These are phyloP conservation scores for Ogataea parapolymorpha DNA, from an alignment of 805 yeast genomes.

Conservation along the genomic window DNA sequence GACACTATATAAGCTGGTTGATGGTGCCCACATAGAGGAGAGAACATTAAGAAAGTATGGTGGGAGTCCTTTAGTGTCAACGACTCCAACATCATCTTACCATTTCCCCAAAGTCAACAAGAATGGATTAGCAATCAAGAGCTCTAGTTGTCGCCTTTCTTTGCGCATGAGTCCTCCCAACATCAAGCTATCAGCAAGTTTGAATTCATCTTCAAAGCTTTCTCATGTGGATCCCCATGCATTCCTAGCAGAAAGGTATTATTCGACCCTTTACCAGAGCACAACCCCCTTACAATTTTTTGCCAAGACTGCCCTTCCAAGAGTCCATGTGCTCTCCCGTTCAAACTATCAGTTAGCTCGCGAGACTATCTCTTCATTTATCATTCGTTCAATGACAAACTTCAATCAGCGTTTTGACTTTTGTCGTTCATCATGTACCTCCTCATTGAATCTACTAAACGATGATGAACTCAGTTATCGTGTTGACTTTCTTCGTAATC, in stretches of 20 bases:
- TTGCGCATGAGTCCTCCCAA: too few species aligned
- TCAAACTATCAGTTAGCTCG: slow-evolving; percentile 20
- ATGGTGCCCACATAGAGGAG: too few species aligned
- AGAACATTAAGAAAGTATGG: too few species aligned
- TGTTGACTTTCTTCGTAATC: not conserved
- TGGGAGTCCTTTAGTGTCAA: too few species aligned
- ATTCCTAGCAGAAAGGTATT: slow-evolving; percentile 28
- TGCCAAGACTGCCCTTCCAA: slow-evolving; percentile 31
- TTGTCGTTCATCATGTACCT: not conserved
- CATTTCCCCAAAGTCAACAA: not conserved
- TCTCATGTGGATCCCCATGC: slow-evolving; percentile 25
- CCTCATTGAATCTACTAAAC: slow-evolving; percentile 7
- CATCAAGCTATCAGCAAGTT: not conserved
- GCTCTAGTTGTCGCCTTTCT: too few species aligned
- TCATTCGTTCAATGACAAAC: slow-evolving; percentile 16
- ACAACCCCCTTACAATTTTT: slow-evolving; percentile 29
- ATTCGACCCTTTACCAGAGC: slow-evolving; percentile 25
- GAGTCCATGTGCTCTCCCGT: slow-evolving; percentile 27
- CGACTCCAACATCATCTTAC: not conserved
- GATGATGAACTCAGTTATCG: slow-evolving; percentile 13
- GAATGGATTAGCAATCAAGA: not conserved
- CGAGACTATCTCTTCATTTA: slow-evolving; percentile 18
- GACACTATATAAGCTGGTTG: not conserved
- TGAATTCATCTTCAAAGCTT: slow-evolving; percentile 9
- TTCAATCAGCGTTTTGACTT: slow-evolving; percentile 23